Base-by-base conservation (phyloP, 2,329 filamentous ascomycete genomes). In the Nannizzia gypsea region DNA sequence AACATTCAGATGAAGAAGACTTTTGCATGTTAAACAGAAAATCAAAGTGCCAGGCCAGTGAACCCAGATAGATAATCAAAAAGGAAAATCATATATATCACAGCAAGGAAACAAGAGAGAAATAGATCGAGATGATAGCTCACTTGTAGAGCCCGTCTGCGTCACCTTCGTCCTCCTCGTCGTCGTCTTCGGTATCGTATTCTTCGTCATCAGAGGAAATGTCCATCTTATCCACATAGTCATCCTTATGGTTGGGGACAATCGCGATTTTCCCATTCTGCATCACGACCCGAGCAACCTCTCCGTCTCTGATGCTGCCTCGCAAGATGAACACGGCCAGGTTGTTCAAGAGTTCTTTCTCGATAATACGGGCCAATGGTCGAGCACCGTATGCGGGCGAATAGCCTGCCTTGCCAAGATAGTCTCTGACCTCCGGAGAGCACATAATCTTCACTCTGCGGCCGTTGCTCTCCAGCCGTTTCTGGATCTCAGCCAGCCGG, bases 321-420 rank as follows among this genome's bases (percentile, higher is more conserved):
- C 90, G 83, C 24, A 99, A 80, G 64, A 99, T 95, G 64, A 97
- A 81, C 44, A 99, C 88, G 1, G 93, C 93, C 64, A 99, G 78
- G 56, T 86, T 85, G 75, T 99, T 99, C 68, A 99, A 84, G 2
- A 99, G 90, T 74, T 99, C 93, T 76, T 93, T 93, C 78, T 99
- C 93, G 67, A 99, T 96, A 62, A 99, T 83, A 58, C 93, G 83
- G 17, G 87, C 84, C 22, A 99, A 78, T 38, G 93, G 93, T 61
- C 93, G 83, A 44, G 93, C 93, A 73, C 93, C 93, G 69, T 99
- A 99, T 0, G 89, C 90, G 0, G 93, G 93, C 13, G 89, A 95
- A 77, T 99, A 99, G 8, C 93, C 93, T 0, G 91, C 88, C 44
- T 83, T 84, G 67, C 90, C 93, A 6, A 99, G 83, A 73, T 96